Base-by-base conservation (phyloP, 2,329 filamentous ascomycete species). In the Ceratocystis ficicola region DNA sequence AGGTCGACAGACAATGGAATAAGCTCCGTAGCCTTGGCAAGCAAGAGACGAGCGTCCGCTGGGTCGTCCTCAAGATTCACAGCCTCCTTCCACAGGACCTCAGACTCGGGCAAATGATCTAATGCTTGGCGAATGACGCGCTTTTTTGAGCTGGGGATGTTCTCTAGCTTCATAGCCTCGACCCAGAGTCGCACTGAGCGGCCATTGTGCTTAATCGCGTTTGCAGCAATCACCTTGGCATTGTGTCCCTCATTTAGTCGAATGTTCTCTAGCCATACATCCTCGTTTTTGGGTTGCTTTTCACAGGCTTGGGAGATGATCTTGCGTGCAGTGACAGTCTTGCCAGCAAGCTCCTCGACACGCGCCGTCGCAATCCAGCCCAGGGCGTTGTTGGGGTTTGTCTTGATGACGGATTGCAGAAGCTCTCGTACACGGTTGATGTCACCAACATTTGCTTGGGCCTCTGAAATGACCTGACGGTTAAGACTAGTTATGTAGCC, bases 21-120 rank as follows among this genome's bases (percentile, higher is more conserved):
- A 67, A 96, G 88, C 71, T 99, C 92, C 0, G 92, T 95, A 0
- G 95, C 95, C 76, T 96, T 96, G 61, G 91, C 92, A 60, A 99
- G 83, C 65, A 99, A 81, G 66, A 99, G 79, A 69, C 87, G 86
- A 3, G 95, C 95, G 77, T 96, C 91, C 36, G 87, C 88, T 0
- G 88, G 84, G 70, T 96, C 88, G 72, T 96, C 93, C 73, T 97
- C 94, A 65, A 97, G 78, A 71, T 97, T 97, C 69, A 99, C 93
- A 4, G 93, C 88, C 73, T 95, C 91, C 74, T 97, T 99, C 94
- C 94, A 99, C n/a, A 99, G 82, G 52, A 89, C 87, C 61, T 97
- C 94, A 0, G 93, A 97, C 72, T 96, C 90, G 0, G 92, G 92
- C 50, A 96, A 89, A 72, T 96, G 87, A 71, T 97, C 90, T 57